Evolutionary conservation across 23 red algal genomes (phyloP), one percentile per base, ranked within the genome.

Genomic region (Gracilaria gracilis): DNA sequence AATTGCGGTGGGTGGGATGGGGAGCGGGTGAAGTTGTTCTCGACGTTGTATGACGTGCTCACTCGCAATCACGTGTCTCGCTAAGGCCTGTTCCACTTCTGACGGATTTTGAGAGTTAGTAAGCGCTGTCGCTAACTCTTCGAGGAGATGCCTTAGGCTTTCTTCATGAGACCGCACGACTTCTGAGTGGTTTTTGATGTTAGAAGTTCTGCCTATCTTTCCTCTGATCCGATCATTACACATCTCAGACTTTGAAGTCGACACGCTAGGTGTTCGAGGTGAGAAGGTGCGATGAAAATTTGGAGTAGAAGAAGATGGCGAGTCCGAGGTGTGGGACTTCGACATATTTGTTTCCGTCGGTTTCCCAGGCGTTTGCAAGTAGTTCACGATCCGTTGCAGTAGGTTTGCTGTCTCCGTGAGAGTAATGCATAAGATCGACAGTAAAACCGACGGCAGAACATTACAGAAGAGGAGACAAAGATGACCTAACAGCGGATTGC

Each of bases 341-440:
- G 27, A 31, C 0, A 15, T 0, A 34, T 50, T 77, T 77, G 24
- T 7, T 28, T 50, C 72, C 1, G 20, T 20, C 31, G 3, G 35
- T 2, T 3, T 31, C 40, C 27, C 46, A 46, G 72, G 6, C 23
- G 72, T n/a, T 50, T 77, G 72, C 23, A 77, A 51, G 13, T 34
- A 77, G 72, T 77, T 77, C n/a, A 35, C 72, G 38, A 77, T 9
- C 19, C 72, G 38, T 51, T 50, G 39, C 23, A 77, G n/a, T 51
- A 77, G 46, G 0, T 51, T 77, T 1, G 72, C 72, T 1, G 46
- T 42, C 21, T 77, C 72, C 7, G 20, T 77, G 40, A 77, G 46
- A 28, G 72, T 34, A 29, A 77, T 77, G 72, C 40, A 77, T 25
- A 77, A 46, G 46, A 77, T 77, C 25, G 72, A 77, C 42, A 77